Base-by-base conservation (phyloP, 129 eudicot genomes). In the Calendula officinalis region DNA sequence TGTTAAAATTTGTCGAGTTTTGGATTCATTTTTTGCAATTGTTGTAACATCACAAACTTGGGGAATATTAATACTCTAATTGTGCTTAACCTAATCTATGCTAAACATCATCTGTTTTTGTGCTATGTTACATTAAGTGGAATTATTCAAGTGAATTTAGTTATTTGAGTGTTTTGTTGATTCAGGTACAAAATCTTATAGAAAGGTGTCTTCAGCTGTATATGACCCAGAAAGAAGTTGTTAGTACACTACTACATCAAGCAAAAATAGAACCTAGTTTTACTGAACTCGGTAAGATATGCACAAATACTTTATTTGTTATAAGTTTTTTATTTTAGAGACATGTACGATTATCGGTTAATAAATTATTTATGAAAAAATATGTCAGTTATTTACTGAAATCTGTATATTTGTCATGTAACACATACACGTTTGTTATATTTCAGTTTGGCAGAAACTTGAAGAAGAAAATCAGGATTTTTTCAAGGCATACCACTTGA, bases 161-260 rank as follows among this genome's bases (percentile, higher is more conserved):
- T 50, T 41, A 10, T 49, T 41, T 62, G 46, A 10, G 63, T 5
- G 36, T 61, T 36, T 49, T 47, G 30, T 13, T 8, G 17, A 62
- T 37, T 51, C 86, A 91, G 98, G 95, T 91, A 75, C 96, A 91
- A 79, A 78, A 91, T 81, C 98, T 91, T 77, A 85, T 91, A 57
- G 98, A 91, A 65, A 68, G 89, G 60, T 91, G 98, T 73, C 94
- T 91, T 67, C 98, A 88, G 75, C 90, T 91, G 40, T 88, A 91
- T 73, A 91, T 91, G 98, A 91, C 84, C 81, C 83, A 78, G 66
- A 75, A 65, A 54, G 98, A 91, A 76, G 95, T 81, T 71, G 86
- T 91, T 71, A 75, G 60, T 43, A 86, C 87, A 8, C 86, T 91
- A 32, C 78, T 67, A 53, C 66, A 78, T 64, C 88, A 91, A 63